phyloP scores from a whole-genome alignment of 805 yeast species.

The Millerozyma acaciae region DNA sequence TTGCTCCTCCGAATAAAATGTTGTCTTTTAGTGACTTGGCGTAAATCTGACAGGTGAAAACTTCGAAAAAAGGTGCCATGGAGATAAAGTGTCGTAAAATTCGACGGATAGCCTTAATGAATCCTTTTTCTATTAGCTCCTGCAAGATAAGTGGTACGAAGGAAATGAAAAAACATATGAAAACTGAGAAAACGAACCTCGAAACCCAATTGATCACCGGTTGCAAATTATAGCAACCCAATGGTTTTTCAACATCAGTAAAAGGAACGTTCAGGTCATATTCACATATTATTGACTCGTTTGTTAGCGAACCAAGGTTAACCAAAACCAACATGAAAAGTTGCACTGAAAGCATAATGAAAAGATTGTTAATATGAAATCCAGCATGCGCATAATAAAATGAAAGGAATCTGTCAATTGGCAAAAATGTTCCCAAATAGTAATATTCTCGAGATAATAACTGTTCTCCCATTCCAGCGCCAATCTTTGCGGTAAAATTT shows the following conservation, averaged over 20 bases:
- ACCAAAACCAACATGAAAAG: slow-evolving; percentile 76
- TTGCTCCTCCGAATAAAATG: slow-evolving; percentile 86
- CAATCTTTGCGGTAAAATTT: slow-evolving; percentile 92
- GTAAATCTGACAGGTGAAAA: slow-evolving; percentile 90
- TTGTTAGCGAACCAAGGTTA: slow-evolving; percentile 72
- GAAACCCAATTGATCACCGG: slow-evolving; percentile 92
- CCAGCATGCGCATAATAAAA: slow-evolving; percentile 98
- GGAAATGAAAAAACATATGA: slow-evolving; percentile 89
- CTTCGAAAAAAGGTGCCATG: slow-evolving; percentile 88
- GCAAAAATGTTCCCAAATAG: slow-evolving; percentile 83
- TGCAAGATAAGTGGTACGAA: slow-evolving; percentile 85
- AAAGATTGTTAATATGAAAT: slow-evolving; percentile 86
- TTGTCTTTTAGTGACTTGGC: slow-evolving; percentile 74
- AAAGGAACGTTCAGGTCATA: slow-evolving; percentile 65
- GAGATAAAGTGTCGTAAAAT: slow-evolving; percentile 75
- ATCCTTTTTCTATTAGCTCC: slow-evolving; percentile 82
- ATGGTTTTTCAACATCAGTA: slow-evolving; percentile 69
- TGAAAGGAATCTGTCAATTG: slow-evolving; percentile 84
- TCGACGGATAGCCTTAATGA: slow-evolving; percentile 67
- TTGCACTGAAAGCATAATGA: slow-evolving; percentile 83
- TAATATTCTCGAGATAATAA: slow-evolving; percentile 87
- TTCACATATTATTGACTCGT: slow-evolving; percentile 66
- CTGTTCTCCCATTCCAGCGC: slow-evolving; percentile 99
- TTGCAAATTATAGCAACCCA: slow-evolving; percentile 79
- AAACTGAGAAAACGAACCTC: slow-evolving; percentile 81